Evolutionary conservation across 176 grass and related monocot genomes (phyloP).

Genomic region (Musa itinerans): DNA sequence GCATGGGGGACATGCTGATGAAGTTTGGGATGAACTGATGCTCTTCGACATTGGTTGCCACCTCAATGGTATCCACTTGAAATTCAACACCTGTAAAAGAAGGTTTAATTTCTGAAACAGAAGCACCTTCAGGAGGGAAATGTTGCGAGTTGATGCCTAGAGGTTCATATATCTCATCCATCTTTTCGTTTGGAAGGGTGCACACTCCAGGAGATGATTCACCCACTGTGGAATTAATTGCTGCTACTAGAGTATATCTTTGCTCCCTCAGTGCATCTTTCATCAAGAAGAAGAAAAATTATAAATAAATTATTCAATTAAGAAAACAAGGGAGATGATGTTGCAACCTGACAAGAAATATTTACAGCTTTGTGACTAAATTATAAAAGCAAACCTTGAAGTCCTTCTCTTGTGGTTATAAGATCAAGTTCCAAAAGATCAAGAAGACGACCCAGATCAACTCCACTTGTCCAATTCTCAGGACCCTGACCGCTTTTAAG

Average conservation of each 20-base stretch:
- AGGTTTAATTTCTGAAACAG: constrained; percentile 34
- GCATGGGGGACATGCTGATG: constrained; percentile 42
- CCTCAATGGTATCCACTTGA: constrained; percentile 35
- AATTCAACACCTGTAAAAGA: neutral
- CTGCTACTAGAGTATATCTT: constrained; percentile 45
- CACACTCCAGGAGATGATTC: constrained; percentile 43
- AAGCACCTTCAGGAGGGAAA: constrained; percentile 33
- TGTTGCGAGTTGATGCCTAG: constrained; percentile 68
- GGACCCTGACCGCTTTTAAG: constrained; percentile 72
- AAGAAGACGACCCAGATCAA: constrained; percentile 88
- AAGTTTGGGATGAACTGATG: constrained; percentile 85
- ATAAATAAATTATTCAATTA: neutral
- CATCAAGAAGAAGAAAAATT: constrained; percentile 5
- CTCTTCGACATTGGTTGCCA: constrained; percentile 52
- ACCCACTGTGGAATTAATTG: constrained; percentile 40
- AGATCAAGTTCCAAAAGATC: constrained; percentile 89
- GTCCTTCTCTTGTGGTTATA: constrained; percentile 55
- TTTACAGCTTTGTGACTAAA: neutral
- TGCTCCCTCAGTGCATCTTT: constrained; percentile 81
- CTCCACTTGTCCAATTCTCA: constrained; percentile 91
- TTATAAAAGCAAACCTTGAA: constrained; percentile 41
- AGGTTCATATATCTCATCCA: constrained; percentile 57
- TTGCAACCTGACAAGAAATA: constrained; percentile 8
- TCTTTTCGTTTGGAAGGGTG: constrained; percentile 35
- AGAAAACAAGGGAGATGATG: neutral